Base-by-base conservation (phyloP, 306 rosid species). In the Alnus rubra region DNA sequence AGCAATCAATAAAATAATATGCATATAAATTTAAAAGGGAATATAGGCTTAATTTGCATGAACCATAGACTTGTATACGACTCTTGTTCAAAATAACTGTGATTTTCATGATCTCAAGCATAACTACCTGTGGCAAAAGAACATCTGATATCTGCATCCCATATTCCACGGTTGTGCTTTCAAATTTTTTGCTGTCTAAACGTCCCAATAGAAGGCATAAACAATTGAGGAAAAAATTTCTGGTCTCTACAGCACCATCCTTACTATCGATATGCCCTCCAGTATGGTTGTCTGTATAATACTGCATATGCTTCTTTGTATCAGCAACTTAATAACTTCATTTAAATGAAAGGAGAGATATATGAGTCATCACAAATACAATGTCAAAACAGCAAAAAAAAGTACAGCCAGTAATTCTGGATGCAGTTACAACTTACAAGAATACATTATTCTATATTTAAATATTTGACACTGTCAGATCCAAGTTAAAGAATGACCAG, bases 161-260 rank as follows among this genome's bases (percentile, higher is more conserved):
- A 76, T 86, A 70, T 77, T 92, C 98, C 10, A 87, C 79, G 75
- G 91, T 49, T 12, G 80, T 76, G 72, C 84, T 82, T 83, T 87
- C 93, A 84, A 92, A 85, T 78, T 80, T 89, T 87, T 88, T 91
- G 82, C 77, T 53, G 74, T 88, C 94, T 70, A 91, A 87, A 72
- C 95, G 91, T 53, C 98, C 98, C 85, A 94, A 80, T 28, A 92
- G 80, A 76, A 94, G 89, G 92, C 95, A 92, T 80, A 94, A 82
- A 82, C 98, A 94, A 80, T 86, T 94, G 78, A 92, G 80, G 78
- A 94, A 94, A 80, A 94, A 94, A 77, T 91, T 88, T 69, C 87
- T 79, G 77, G 98, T 94, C 86, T 89, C 97, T 60, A 81, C 56
- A 49, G 87, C 91, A 82, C 88, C 81, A 62, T 88, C 93, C 84